These are phyloP conservation scores for Echria macrotheca DNA, from an alignment of 495 filamentous ascomycete species.

Conservation along the genomic window DNA sequence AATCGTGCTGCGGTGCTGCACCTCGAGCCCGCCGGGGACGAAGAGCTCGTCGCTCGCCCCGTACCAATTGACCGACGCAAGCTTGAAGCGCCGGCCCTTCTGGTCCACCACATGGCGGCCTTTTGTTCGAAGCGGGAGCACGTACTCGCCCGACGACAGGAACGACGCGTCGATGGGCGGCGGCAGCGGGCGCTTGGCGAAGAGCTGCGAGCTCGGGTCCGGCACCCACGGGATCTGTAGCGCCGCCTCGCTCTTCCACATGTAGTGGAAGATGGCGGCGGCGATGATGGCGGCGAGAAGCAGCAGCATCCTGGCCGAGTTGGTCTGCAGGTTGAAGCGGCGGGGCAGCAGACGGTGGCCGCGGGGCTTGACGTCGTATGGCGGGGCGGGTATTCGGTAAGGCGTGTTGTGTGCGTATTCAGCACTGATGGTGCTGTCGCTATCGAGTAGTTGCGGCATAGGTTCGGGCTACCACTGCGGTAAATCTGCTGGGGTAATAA, in stretches of 20 bases:
- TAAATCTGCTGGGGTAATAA: neutral
- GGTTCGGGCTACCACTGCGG: conserved; percentile 5
- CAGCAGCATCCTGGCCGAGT: conserved; percentile 25
- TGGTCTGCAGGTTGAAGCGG: conserved; percentile 7
- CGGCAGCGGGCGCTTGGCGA: conserved; percentile 37
- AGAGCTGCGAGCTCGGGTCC: conserved; percentile 32
- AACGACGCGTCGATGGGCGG: conserved; percentile 34
- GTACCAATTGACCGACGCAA: conserved; percentile 60
- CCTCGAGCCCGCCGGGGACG: conserved; percentile 54
- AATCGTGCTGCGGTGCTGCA: conserved; percentile 51
- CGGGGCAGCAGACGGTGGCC: conserved; percentile 2
- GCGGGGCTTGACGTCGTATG: neutral
- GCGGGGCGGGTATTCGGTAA: conserved; percentile 1
- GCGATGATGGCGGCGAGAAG: conserved; percentile 27
- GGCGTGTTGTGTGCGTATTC: neutral
- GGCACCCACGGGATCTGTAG: conserved; percentile 38
- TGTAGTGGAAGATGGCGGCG: conserved; percentile 31
- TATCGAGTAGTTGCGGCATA: conserved; percentile 3
- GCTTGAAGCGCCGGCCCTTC: conserved; percentile 45
- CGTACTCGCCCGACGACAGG: conserved; percentile 31
- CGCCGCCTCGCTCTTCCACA: conserved; percentile 37
- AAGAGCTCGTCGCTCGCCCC: conserved; percentile 55
- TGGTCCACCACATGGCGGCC: conserved; percentile 54
- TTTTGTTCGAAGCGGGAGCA: conserved; percentile 45
- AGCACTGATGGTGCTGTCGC: neutral